Evolutionary conservation across 192 early-diverging fungal genomes (phyloP).

Genomic region (Dispira parvispora): DNA sequence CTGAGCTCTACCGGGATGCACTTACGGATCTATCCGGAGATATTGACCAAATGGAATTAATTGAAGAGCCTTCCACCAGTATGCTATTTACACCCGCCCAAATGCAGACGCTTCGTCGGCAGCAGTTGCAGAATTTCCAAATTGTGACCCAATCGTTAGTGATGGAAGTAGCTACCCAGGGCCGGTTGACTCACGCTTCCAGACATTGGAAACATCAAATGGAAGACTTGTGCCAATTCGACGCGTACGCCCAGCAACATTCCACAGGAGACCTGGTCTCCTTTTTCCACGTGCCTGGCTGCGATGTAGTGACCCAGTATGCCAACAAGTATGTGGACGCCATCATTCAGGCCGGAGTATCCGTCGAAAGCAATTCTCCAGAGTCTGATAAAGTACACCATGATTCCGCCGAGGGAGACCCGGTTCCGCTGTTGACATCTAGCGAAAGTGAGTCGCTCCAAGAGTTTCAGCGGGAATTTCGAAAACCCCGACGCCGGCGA

Average conservation of each 20-base stretch:
- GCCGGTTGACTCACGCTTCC: constrained; percentile 17
- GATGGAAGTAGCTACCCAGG: constrained; percentile 20
- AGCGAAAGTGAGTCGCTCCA: neutral
- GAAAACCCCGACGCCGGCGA: neutral
- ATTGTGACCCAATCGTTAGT: constrained; percentile 29
- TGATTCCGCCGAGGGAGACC: neutral
- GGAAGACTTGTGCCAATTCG: constrained; percentile 23
- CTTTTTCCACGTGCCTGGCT: neutral
- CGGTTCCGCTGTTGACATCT: neutral
- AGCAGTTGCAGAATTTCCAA: constrained; percentile 32
- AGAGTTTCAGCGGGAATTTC: constrained; percentile 2
- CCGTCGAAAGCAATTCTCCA: neutral
- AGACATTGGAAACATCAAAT: constrained; percentile 31
- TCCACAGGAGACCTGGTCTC: constrained; percentile 15
- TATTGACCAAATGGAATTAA: neutral
- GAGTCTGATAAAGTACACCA: neutral
- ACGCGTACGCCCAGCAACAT: constrained; percentile 24
- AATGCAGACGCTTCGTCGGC: constrained; percentile 26
- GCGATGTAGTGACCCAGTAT: neutral
- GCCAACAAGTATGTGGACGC: neutral
- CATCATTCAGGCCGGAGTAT: neutral
- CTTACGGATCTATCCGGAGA: neutral
- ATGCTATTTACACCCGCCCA: constrained; percentile 25
- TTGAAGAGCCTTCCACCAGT: neutral
- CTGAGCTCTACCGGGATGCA: neutral